phyloP scores from a whole-genome alignment of 2,329 filamentous ascomycete species.

The Fusarium sp. region DNA sequence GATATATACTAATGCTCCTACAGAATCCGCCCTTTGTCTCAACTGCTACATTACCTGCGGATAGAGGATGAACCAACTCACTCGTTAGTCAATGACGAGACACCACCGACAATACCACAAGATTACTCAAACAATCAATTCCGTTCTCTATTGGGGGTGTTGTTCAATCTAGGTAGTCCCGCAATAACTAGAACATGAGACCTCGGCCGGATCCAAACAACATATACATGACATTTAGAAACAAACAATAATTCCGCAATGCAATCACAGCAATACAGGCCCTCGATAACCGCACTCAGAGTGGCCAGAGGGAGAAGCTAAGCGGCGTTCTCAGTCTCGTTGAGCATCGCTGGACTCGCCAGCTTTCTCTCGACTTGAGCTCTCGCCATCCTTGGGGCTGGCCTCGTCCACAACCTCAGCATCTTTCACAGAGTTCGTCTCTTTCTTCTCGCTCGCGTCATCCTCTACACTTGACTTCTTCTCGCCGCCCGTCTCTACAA shows the following conservation, averaged over 20 bases:
- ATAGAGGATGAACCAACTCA: background rate
- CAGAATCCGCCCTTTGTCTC: background rate
- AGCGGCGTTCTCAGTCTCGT: background rate
- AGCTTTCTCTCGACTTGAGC: background rate
- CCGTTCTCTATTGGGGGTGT: background rate
- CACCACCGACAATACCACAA: background rate
- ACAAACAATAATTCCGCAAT: background rate
- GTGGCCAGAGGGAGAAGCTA: background rate
- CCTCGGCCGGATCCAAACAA: background rate
- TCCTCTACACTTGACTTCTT: background rate
- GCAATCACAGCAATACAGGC: background rate
- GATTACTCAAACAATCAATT: background rate
- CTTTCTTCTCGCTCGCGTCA: too few species aligned
- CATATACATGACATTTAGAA: background rate
- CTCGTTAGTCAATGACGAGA: background rate
- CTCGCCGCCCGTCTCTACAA: background rate
- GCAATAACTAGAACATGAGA: background rate
- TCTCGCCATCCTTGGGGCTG: background rate
- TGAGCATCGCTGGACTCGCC: background rate
- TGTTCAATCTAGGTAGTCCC: background rate
- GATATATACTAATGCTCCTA: accelerated
- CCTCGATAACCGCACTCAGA: background rate
- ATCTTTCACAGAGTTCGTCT: background rate
- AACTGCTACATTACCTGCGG: background rate
- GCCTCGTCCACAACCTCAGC: background rate